Conservation (phyloP, 1,284 basidiomycete species). For the Trametes hirsuta region DNA sequence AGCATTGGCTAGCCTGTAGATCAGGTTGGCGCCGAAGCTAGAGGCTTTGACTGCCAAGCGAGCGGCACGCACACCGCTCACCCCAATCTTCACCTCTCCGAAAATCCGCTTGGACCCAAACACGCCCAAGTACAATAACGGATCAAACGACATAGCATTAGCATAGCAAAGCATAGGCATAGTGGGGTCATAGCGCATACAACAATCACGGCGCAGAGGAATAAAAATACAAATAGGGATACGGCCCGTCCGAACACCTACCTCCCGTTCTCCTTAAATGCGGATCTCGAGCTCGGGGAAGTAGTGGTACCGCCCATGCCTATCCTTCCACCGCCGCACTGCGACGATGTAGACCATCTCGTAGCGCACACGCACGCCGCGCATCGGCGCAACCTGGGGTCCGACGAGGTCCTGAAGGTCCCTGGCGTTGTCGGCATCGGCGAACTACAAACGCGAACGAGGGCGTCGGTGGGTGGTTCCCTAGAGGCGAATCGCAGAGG, state of each 20-base stretch:
- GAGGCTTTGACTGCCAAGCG: too few relatives aligned
- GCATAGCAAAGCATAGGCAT: too few relatives aligned
- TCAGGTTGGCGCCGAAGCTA: too few relatives aligned
- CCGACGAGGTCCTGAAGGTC: not conserved
- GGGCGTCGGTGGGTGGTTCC: not conserved
- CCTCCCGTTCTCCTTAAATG: not conserved
- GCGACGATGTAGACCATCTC: not conserved
- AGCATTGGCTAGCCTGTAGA: too few relatives aligned
- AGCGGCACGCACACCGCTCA: too few relatives aligned
- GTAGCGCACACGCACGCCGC: not conserved
- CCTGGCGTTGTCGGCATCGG: not conserved
- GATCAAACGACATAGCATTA: too few relatives aligned
- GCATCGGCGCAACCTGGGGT: not conserved
- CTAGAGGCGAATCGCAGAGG: not conserved
- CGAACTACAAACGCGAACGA: not conserved
- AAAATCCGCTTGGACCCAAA: too few relatives aligned
- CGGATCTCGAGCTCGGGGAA: constrained; percentile 2
- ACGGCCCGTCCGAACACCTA: not conserved
- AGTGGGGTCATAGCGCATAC: too few relatives aligned
- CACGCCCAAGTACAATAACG: too few relatives aligned
- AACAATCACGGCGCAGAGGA: not conserved
- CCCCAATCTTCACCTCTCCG: too few relatives aligned
- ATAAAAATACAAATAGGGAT: not conserved
- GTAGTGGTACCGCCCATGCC: not conserved
- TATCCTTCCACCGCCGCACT: not conserved